Percentiles rank a stretch among this genome's conserved stretches.
Conservation (phyloP, 331 rosid species). For the Pyrus hybrid region DNA sequence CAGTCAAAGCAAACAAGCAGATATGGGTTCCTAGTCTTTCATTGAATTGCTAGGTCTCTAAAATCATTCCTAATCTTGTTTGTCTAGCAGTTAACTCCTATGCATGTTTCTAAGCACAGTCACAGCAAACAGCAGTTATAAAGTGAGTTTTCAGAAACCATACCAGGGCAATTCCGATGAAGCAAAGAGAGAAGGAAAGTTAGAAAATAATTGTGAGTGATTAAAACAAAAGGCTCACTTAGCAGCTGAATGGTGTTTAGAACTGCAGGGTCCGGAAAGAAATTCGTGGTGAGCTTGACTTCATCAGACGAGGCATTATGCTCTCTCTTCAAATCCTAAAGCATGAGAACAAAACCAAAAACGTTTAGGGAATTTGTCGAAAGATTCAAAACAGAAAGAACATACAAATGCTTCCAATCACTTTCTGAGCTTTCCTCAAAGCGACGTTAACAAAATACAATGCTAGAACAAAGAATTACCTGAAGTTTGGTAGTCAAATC, state of each 20-base stretch:
- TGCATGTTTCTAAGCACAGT: too few relatives aligned
- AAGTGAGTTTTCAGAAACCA: too few relatives aligned
- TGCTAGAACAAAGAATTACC: too few relatives aligned
- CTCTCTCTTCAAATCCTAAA: conserved; percentile 63
- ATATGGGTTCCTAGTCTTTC: too few relatives aligned
- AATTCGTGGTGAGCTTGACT: conserved; percentile 37
- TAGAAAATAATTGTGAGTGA: background rate
- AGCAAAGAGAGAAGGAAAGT: background rate
- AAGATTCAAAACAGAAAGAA: background rate
- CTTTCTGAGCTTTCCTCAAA: too few relatives aligned
- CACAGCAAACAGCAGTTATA: too few relatives aligned
- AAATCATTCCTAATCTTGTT: too few relatives aligned
- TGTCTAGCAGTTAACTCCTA: too few relatives aligned
- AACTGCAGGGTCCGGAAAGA: conserved; percentile 49
- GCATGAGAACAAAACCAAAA: background rate
- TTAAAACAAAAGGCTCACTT: conserved; percentile 31
- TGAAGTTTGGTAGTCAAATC: conserved; percentile 20
- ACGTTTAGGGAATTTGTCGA: background rate
- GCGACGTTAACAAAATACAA: background rate
- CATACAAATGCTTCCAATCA: background rate
- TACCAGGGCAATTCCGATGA: too few relatives aligned
- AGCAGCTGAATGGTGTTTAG: conserved; percentile 52
- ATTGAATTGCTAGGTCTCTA: too few relatives aligned
- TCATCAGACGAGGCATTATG: conserved; percentile 42
- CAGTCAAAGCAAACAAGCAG: too few relatives aligned